phyloP scores from a whole-genome alignment of 2,329 filamentous ascomycete species.

The Cercospora canescens region DNA sequence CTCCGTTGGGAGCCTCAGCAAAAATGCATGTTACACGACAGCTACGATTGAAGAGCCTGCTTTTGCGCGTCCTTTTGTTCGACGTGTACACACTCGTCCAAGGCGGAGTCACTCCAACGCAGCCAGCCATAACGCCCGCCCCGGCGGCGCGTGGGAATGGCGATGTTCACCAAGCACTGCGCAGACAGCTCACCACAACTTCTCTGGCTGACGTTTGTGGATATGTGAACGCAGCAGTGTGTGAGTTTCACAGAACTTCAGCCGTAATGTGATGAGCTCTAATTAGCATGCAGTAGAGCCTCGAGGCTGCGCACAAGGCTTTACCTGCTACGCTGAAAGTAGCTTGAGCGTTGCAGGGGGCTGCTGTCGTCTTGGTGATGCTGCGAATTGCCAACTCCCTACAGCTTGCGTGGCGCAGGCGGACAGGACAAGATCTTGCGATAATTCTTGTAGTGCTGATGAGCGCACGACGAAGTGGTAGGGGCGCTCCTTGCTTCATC shows the following conservation, averaged over 20 bases:
- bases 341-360: constrained; percentile 1
- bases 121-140: constrained; percentile 8
- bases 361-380: constrained; percentile 9
- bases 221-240: neutral
- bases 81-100: neutral
- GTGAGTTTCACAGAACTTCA: neutral
- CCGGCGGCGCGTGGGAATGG: neutral
- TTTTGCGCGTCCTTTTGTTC: neutral
- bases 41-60: neutral
- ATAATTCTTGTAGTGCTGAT: constrained; percentile 3
- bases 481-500: neutral
- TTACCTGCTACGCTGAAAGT: constrained; percentile 1
- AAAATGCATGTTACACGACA: neutral
- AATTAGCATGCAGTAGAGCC: neutral
- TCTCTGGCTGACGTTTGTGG: neutral
- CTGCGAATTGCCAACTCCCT: constrained; percentile 2
- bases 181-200: neutral
- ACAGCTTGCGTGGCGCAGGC: constrained; percentile 8
- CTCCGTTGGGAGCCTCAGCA: neutral
- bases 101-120: neutral
- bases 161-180: neutral
- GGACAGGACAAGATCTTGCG: neutral
- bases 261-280: neutral
- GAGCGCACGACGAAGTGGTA: constrained; percentile 1
- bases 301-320: neutral